Percentiles rank a stretch among this genome's conserved stretches.
These are phyloP conservation scores for Teratosphaeria nubilosa DNA, from an alignment of 2,329 filamentous ascomycete genomes.

Conservation along the genomic window DNA sequence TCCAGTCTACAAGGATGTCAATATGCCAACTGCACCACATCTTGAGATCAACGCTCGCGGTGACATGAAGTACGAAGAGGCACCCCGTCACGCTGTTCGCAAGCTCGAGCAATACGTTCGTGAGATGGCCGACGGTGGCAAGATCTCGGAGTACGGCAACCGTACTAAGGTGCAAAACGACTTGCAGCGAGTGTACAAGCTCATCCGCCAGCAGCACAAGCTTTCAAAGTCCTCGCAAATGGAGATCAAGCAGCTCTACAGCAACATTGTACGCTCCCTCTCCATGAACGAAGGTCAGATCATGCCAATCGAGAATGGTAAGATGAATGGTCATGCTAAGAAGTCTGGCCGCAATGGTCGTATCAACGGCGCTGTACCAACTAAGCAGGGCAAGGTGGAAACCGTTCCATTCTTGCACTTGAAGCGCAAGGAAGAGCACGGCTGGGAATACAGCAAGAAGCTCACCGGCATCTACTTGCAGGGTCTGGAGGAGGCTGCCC, in stretches of 20 bases:
- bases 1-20: constrained; percentile 93
- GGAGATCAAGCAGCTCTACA: constrained; percentile 91
- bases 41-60: constrained; percentile 88
- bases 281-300: constrained; percentile 99
- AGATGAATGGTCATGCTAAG: constrained; percentile 47
- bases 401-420: constrained; percentile 96
- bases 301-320: constrained; percentile 74
- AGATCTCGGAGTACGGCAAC: constrained; percentile 97
- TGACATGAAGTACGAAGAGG: constrained; percentile 85
- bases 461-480: constrained; percentile 88
- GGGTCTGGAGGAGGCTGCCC: constrained; percentile 80
- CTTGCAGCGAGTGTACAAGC: constrained; percentile 87
- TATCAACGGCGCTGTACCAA: constrained; percentile 32
- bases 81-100: constrained; percentile 75
- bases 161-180: constrained; percentile 97
- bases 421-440: constrained; percentile 85
- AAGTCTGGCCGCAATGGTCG: constrained; percentile 45
- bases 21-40: constrained; percentile 79
- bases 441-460: constrained; percentile 99
- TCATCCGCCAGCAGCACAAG: constrained; percentile 97
- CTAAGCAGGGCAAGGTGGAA: constrained; percentile 79
- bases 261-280: constrained; percentile 84
- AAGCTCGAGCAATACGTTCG: constrained; percentile 98
- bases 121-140: constrained; percentile 96
- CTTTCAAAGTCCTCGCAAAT: constrained; percentile 92